Conservation (phyloP, 768 basidiomycete genomes). For the Hericium alpestre region DNA sequence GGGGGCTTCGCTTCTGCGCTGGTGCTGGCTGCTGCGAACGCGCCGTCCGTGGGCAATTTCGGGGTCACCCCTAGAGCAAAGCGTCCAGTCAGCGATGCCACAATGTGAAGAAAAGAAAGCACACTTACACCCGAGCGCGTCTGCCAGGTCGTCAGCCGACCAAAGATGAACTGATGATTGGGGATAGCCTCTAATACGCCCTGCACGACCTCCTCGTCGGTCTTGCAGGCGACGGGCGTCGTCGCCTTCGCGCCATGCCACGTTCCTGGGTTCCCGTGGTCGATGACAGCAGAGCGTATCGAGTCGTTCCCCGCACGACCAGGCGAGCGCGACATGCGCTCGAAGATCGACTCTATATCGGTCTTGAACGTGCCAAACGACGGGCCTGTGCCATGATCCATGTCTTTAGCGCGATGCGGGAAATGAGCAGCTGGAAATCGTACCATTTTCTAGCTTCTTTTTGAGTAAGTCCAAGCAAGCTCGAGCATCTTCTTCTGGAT, state of each 20-base stretch:
- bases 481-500: slow-evolving; percentile 89
- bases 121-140: slow-evolving; percentile 67
- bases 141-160: slow-evolving; percentile 76
- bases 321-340: slow-evolving; percentile 58
- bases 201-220: slow-evolving; percentile 71
- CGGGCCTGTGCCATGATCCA: slow-evolving; percentile 27
- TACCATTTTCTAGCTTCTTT: slow-evolving; percentile 69
- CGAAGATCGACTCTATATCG: slow-evolving; percentile 83
- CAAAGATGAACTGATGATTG: slow-evolving; percentile 76
- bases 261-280: slow-evolving; percentile 71
- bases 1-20: slow-evolving; percentile 13
- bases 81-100: not conserved
- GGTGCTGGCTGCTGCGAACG: slow-evolving; percentile 3
- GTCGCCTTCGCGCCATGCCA: slow-evolving; percentile 84
- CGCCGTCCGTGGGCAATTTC: slow-evolving; percentile 33
- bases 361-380: slow-evolving; percentile 82
- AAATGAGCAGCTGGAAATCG: slow-evolving; percentile 2
- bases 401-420: too few species aligned
- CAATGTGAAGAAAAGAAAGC: not conserved
- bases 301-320: slow-evolving; percentile 27
- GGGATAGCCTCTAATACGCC: slow-evolving; percentile 49
- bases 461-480: slow-evolving; percentile 78
- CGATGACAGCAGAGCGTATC: slow-evolving; percentile 60
- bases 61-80: slow-evolving; percentile 47
- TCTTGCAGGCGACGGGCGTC: slow-evolving; percentile 62